phyloP scores from a whole-genome alignment of 2,329 filamentous ascomycete genomes.

The Nemania sp. region DNA sequence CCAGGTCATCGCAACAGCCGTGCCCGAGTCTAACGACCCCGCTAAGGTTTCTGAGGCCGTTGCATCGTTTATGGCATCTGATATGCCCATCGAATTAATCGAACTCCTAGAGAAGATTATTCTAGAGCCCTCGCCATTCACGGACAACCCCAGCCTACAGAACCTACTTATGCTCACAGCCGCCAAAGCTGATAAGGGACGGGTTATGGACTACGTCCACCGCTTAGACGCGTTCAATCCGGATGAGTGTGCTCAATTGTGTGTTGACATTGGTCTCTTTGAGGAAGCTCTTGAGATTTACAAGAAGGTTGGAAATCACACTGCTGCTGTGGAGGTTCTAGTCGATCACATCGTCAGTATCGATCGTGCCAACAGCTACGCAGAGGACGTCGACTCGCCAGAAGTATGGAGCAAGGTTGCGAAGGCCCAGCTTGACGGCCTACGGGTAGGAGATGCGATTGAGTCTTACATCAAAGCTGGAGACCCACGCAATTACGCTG shows the following conservation, averaged over 20 bases:
- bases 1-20: conserved; percentile 94
- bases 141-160: conserved; percentile 95
- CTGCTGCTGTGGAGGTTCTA: conserved; percentile 87
- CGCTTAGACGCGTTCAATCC: conserved; percentile 89
- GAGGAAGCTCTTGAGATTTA: conserved; percentile 99
- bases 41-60: conserved; percentile 96
- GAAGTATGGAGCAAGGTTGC: conserved; percentile 99
- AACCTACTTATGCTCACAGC: conserved; percentile 97
- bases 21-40: conserved; percentile 91
- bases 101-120: conserved; percentile 99
- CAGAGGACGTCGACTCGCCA: conserved; percentile 91
- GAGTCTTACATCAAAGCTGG: conserved; percentile 97
- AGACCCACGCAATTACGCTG: conserved; percentile 91
- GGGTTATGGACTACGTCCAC: conserved; percentile 96
- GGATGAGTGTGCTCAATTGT: conserved; percentile 91
- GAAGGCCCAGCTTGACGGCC: conserved; percentile 96
- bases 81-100: conserved; percentile 93
- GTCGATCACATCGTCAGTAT: conserved; percentile 98
- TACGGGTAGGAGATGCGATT: conserved; percentile 91
- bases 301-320: conserved; percentile 95
- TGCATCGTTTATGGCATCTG: conserved; percentile 89
- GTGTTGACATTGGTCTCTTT: conserved; percentile 92
- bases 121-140: conserved; percentile 98
- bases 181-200: conserved; percentile 93
- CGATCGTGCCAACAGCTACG: conserved; percentile 94